Conservation (phyloP, 768 basidiomycete genomes). For the Pilatotrama ljubarskyi region DNA sequence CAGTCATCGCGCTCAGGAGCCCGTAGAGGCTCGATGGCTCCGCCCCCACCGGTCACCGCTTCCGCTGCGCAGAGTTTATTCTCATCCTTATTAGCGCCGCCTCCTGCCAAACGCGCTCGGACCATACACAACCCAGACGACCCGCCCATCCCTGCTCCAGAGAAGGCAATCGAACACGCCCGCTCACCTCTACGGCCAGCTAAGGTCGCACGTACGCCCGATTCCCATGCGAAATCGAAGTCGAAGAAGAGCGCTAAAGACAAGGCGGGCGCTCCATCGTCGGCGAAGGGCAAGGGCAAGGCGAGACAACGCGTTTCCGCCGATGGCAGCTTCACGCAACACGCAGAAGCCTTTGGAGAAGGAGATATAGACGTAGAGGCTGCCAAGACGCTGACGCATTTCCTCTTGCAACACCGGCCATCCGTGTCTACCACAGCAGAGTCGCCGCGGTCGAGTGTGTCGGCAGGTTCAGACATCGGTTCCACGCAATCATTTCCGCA, state of each 20-base stretch:
- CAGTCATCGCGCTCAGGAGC: conserved; percentile 30
- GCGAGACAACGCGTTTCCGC: conserved; percentile 15
- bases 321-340: conserved; percentile 18
- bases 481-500: conserved; percentile 64
- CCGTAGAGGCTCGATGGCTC: conserved; percentile 31
- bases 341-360: conserved; percentile 12
- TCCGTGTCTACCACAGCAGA: conserved; percentile 57
- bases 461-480: conserved; percentile 65
- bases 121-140: conserved; percentile 77
- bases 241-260: conserved; percentile 27
- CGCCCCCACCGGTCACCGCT: conserved; percentile 33
- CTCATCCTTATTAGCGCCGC: conserved; percentile 72
- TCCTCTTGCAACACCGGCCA: conserved; percentile 65
- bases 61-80: conserved; percentile 63
- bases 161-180: conserved; percentile 24
- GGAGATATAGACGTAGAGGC: conserved; percentile 71
- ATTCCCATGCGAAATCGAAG: conserved; percentile 21
- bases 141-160: conserved; percentile 61
- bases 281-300: conserved; percentile 21
- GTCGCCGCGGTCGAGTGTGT: conserved; percentile 71
- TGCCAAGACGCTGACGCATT: conserved; percentile 74
- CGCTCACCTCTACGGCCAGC: conserved; percentile 27
- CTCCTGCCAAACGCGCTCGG: conserved; percentile 72
- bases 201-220: conserved; percentile 25
- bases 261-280: conserved; percentile 18